phyloP scores from a whole-genome alignment of 2,329 filamentous ascomycete species.

The Monilinia polystroma region DNA sequence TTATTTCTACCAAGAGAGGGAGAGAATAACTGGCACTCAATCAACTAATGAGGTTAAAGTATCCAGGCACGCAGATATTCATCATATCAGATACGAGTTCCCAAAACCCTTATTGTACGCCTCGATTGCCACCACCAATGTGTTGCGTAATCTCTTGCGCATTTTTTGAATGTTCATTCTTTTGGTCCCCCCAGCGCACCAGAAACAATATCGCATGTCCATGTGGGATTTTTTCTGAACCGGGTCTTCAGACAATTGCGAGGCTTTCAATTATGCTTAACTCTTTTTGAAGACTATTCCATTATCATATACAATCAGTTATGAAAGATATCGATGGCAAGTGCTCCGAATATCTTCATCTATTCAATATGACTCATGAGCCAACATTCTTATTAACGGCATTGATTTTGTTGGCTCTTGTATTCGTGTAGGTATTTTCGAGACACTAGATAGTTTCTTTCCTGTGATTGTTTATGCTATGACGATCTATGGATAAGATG shows the following conservation, averaged over 20 bases:
- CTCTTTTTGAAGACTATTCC: not conserved
- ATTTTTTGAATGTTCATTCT: not conserved
- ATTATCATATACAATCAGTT: not conserved
- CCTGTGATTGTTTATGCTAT: not conserved
- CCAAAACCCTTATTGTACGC: not conserved
- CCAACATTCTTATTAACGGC: not conserved
- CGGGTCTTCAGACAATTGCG: not conserved
- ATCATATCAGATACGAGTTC: not conserved
- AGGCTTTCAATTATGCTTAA: not conserved
- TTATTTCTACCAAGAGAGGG: not conserved
- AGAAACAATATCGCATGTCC: not conserved
- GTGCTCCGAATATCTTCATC: not conserved
- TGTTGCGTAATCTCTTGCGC: not conserved
- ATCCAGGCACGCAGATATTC: not conserved
- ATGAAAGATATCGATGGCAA: not conserved
- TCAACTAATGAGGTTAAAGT: not conserved
- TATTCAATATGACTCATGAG: not conserved
- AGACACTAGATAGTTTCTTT: not conserved
- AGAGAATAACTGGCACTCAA: not conserved
- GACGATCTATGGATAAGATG: not conserved
- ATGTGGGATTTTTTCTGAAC: not conserved
- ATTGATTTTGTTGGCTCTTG: conserved; percentile 3
- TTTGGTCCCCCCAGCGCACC: not conserved
- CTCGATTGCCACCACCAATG: not conserved
- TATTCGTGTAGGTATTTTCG: not conserved